Base-by-base conservation (phyloP, 2,329 filamentous ascomycete species). In the Fusarium duplospermum region DNA sequence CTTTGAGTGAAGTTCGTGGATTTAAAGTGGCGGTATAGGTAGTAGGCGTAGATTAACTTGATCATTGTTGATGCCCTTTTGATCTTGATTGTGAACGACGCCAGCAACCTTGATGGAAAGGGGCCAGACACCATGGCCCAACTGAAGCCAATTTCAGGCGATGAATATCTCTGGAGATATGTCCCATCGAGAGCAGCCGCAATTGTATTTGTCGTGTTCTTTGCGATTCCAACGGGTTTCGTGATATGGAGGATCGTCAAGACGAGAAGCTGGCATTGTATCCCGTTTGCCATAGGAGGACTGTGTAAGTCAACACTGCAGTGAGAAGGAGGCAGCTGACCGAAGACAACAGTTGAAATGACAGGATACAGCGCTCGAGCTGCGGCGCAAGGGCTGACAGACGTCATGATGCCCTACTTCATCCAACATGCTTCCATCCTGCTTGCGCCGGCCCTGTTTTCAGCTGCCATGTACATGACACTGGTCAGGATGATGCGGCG, bases 401-500 rank as follows among this genome's bases (percentile, higher is more conserved):
- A 77, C 56, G 62, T 76, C 18, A 74, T 85, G 45, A 66, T 73
- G 1, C 82, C 83, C 4, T 88, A 82, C 74, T 75, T 86, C 52
- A 76, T 85, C 45, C 85, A 89, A 72, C 79, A 76, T 54, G 76
- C 85, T 27, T 77, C 31, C 5, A 81, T 88, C 57, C 81, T 88
- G 38, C 76, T 88, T n/a, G 84, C 85, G 2, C 86, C 87, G 0
- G 82, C 83, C 14, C 80, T 88, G 52, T 87, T 85, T 77, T 86
- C 87, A 29, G 87, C 87, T 4, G 83, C 85, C 10, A 84, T 88
- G 45, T 88, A 88, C 82, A 88, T 88, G 86, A 82, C 83, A 13
- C 82, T 88, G 4, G 84, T 84, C n/a, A 57, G 8, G 82, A 75
- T 87, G 29, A 84, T 87, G 62, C 77, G 77, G 16, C 80, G 82